Evolutionary conservation across 257 asterid genomes (phyloP).

Genomic region (Capsicum chinense): DNA sequence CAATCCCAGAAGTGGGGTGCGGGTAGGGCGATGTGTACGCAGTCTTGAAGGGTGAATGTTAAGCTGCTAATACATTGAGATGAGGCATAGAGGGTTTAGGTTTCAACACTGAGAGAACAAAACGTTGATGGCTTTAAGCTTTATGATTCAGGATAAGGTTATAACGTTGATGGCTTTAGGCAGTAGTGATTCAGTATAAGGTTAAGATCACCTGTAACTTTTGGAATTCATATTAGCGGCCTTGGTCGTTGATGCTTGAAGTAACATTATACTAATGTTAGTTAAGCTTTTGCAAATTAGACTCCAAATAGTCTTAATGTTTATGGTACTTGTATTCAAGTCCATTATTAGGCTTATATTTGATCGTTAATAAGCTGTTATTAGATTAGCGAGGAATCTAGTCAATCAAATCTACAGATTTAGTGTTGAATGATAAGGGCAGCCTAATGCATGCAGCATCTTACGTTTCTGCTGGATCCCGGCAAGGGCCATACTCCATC

Average conservation of each 20-base stretch:
- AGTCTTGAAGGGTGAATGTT: neutral
- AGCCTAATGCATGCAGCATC: neutral
- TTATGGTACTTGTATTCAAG: slow-evolving; percentile 19
- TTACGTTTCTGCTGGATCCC: neutral
- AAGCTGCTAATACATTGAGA: neutral
- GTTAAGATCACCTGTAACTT: neutral
- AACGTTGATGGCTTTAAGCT: neutral
- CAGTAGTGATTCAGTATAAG: too few relatives aligned
- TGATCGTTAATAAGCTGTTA: neutral
- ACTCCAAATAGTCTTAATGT: neutral
- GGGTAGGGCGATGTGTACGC: neutral
- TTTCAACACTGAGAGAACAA: neutral
- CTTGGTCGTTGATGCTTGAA: neutral
- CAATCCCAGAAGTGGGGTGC: neutral
- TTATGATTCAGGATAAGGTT: neutral
- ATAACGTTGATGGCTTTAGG: too few relatives aligned
- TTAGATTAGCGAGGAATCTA: neutral
- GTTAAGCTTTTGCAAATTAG: neutral
- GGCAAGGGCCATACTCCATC: neutral
- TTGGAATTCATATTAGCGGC: neutral
- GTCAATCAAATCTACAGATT: slow-evolving; percentile 1
- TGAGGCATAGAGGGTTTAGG: slow-evolving; percentile 8
- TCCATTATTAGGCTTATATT: neutral
- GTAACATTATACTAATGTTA: neutral
- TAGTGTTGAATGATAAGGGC: neutral